Percentiles rank a stretch among this genome's conserved stretches.
These are phyloP conservation scores for Tephrocybe sp. DNA, from an alignment of 768 basidiomycete genomes.

Conservation along the genomic window DNA sequence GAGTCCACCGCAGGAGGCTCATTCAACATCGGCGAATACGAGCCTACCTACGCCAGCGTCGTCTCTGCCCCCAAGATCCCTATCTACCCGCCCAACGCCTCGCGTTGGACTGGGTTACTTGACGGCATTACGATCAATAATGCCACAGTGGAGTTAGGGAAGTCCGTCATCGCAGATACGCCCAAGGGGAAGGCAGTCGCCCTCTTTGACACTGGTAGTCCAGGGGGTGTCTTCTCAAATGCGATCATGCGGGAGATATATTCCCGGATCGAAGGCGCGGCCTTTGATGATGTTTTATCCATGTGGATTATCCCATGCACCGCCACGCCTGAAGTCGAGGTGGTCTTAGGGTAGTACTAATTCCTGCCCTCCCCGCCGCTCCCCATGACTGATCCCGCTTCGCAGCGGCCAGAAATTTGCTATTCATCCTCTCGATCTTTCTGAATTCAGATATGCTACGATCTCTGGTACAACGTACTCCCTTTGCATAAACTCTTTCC, in stretches of 20 bases:
- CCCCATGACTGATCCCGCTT: slow-evolving; percentile 15
- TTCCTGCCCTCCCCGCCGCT: slow-evolving; percentile 1
- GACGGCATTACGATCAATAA: slow-evolving; percentile 37
- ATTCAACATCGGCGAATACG: slow-evolving; percentile 44
- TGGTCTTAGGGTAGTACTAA: slow-evolving; percentile 42
- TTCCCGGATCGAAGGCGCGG: slow-evolving; percentile 33
- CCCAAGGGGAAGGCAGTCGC: slow-evolving; percentile 32
- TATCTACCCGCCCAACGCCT: slow-evolving; percentile 31
- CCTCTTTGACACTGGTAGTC: slow-evolving; percentile 45
- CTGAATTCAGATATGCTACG: slow-evolving; percentile 25
- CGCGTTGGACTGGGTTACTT: slow-evolving; percentile 43
- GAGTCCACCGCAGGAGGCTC: slow-evolving; percentile 40
- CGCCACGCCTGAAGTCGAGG: slow-evolving; percentile 29
- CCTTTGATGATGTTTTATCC: slow-evolving; percentile 25
- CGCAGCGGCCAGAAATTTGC: slow-evolving; percentile 31
- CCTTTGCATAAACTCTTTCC: slow-evolving; percentile 37
- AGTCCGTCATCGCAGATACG: slow-evolving; percentile 28
- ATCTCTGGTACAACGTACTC: slow-evolving; percentile 32
- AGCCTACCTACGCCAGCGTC: slow-evolving; percentile 30
- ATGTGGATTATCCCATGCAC: slow-evolving; percentile 42
- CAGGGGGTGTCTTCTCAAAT: slow-evolving; percentile 33
- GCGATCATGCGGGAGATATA: slow-evolving; percentile 38
- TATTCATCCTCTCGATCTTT: slow-evolving; percentile 46
- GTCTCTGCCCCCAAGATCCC: slow-evolving; percentile 28
- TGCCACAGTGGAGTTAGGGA: slow-evolving; percentile 21